Evolutionary conservation across 768 basidiomycete species (phyloP).

Genomic region (Kondoa subrosea): DNA sequence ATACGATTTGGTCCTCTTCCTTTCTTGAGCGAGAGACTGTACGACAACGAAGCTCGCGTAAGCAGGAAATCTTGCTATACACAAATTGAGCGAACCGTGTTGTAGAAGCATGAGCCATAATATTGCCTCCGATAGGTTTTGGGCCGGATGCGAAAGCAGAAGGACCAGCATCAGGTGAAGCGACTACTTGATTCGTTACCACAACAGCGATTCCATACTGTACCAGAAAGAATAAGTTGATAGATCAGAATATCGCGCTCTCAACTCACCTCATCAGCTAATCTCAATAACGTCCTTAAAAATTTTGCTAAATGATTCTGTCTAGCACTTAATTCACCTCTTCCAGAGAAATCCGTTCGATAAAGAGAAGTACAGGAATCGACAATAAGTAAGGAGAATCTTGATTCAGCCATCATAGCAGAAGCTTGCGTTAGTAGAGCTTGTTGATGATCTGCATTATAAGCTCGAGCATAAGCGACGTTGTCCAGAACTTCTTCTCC

Average conservation of each 20-base stretch:
- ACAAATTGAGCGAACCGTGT: constrained; percentile 46
- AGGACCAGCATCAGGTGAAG: constrained; percentile 62
- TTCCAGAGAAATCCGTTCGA: constrained; percentile 83
- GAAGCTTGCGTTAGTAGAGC: constrained; percentile 75
- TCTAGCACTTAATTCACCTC: constrained; percentile 84
- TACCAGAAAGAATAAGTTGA: constrained; percentile 13
- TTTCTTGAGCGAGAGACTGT: constrained; percentile 76
- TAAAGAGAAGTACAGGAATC: constrained; percentile 93
- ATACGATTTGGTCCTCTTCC: constrained; percentile 76
- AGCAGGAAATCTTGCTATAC: background rate
- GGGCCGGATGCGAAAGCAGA: constrained; percentile 74
- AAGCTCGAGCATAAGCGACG: constrained; percentile 92
- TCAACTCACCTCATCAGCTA: constrained; percentile 99
- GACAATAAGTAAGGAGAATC: constrained; percentile 93
- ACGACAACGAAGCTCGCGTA: background rate
- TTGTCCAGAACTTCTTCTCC: constrained; percentile 97
- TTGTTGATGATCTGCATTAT: constrained; percentile 95
- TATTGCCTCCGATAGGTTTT: constrained; percentile 95
- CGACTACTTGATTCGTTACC: constrained; percentile 96
- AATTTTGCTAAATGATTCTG: constrained; percentile 95
- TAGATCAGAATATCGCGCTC: too few relatives aligned
- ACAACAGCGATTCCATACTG: constrained; percentile 97
- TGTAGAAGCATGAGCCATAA: constrained; percentile 96
- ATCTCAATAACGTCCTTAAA: constrained; percentile 70
- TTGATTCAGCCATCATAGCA: constrained; percentile 97